Percentiles rank a stretch among this genome's conserved stretches.
Evolutionary conservation across 768 basidiomycete genomes (phyloP).

Genomic region (Filobasidium wieringae): DNA sequence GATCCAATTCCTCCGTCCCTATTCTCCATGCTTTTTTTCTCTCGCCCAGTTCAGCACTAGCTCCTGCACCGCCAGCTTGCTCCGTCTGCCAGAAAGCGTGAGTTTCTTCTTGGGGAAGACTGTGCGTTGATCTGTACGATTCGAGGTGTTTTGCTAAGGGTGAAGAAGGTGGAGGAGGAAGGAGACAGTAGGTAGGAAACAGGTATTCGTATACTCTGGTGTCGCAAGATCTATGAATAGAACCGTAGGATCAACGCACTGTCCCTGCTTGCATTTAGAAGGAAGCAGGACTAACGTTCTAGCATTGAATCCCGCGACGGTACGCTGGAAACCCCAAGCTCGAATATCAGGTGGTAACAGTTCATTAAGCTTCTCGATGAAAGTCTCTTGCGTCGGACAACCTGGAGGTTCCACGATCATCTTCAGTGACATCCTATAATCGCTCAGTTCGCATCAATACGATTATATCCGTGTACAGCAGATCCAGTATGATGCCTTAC

Average conservation of each 20-base stretch:
- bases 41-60: constrained; percentile 44
- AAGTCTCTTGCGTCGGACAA: constrained; percentile 45
- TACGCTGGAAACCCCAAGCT: constrained; percentile 74
- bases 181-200: constrained; percentile 81
- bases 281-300: constrained; percentile 30
- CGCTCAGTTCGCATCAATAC: no score
- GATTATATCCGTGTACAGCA: not conserved
- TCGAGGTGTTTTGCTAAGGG: constrained; percentile 42
- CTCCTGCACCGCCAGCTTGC: constrained; percentile 40
- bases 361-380: constrained; percentile 64
- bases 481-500: constrained; percentile 45
- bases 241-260: not conserved
- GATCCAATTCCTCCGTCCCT: constrained; percentile 45
- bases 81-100: constrained; percentile 32
- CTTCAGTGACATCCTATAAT: constrained; percentile 52
- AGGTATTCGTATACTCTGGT: constrained; percentile 96
- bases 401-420: constrained; percentile 69
- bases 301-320: constrained; percentile 41
- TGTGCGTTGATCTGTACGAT: not conserved
- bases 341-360: constrained; percentile 84
- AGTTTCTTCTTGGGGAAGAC: not conserved
- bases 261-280: not conserved
- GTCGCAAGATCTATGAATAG: constrained; percentile 61
- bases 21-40: constrained; percentile 51
- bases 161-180: constrained; percentile 73